A percentile compares a stretch with the other conserved stretches of the same genome.
Evolutionary conservation across 805 yeast species (phyloP).

Genomic region (Monosporozyma unispora): DNA sequence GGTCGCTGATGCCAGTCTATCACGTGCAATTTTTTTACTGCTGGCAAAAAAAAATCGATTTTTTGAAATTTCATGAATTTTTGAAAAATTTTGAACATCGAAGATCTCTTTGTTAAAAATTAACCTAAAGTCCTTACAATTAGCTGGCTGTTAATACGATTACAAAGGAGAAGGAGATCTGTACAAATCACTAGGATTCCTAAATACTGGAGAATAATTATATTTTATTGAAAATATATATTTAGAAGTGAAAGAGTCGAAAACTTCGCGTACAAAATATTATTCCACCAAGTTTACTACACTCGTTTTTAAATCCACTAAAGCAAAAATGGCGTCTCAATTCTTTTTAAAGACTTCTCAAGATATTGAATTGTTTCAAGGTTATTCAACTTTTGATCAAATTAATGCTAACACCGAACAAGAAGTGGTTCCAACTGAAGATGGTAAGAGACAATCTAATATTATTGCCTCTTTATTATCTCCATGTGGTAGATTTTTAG

Average conservation of each 20-base stretch:
- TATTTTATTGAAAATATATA: too few relatives aligned
- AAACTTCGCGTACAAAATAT: too few relatives aligned
- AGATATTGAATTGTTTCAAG: conserved; percentile 29
- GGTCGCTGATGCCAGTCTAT: too few relatives aligned
- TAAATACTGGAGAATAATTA: neutral
- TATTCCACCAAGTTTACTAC: too few relatives aligned
- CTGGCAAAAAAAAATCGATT: neutral
- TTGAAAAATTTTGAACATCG: neutral
- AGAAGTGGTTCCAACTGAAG: conserved; percentile 4
- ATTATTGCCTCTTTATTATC: conserved; percentile 25
- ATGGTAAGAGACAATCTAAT: conserved; percentile 5
- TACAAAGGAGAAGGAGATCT: neutral
- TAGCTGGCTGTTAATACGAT: too few relatives aligned
- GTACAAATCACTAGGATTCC: neutral
- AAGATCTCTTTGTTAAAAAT: neutral
- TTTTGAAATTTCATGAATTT: neutral
- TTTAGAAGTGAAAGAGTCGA: too few relatives aligned
- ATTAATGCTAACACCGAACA: conserved; percentile 17
- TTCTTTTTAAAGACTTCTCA: conserved; percentile 29
- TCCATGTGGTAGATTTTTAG: conserved; percentile 31
- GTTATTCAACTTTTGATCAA: conserved; percentile 27
- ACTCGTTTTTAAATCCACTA: neutral
- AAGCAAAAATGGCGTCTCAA: conserved; percentile 26
- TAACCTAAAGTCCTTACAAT: neutral
- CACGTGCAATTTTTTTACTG: neutral